Percentiles rank a stretch among this genome's conserved stretches.
These are phyloP conservation scores for Crithidia acanthocephali DNA, from an alignment of 208 protist genomes.

Conservation along the genomic window DNA sequence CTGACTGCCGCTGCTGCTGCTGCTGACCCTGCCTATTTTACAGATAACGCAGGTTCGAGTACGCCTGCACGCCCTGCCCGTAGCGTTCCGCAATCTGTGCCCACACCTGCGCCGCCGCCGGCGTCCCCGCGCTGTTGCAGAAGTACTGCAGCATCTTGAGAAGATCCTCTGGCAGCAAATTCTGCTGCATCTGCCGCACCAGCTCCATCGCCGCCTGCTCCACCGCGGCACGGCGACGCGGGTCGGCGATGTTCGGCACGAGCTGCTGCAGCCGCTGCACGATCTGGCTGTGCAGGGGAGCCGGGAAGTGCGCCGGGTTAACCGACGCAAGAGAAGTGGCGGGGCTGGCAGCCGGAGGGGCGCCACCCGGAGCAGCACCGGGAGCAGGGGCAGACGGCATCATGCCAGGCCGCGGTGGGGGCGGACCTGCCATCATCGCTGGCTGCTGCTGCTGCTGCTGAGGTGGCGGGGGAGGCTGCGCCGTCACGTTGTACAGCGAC, in stretches of 20 bases:
- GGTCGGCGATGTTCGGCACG: slow-evolving; percentile 44
- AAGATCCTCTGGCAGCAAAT: slow-evolving; percentile 48
- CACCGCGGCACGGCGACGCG: slow-evolving; percentile 45
- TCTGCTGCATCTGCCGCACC: slow-evolving; percentile 50
- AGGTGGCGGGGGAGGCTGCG: slow-evolving; percentile 8
- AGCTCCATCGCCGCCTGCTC: slow-evolving; percentile 62
- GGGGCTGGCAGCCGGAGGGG: not conserved
- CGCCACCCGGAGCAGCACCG: slow-evolving; percentile 2
- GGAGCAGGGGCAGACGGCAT: slow-evolving; percentile 8
- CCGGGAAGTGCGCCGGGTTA: slow-evolving; percentile 17
- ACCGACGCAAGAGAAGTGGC: slow-evolving; percentile 9
- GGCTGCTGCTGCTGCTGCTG: slow-evolving; percentile 7
- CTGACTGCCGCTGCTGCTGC: too few relatives aligned
- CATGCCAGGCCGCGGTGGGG: slow-evolving; percentile 15
- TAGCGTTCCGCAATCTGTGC: slow-evolving; percentile 43
- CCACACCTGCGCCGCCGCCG: slow-evolving; percentile 47
- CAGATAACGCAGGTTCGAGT: slow-evolving; percentile 65
- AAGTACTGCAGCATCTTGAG: slow-evolving; percentile 53
- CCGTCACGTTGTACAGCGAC: slow-evolving; percentile 35
- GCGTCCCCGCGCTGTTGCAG: slow-evolving; percentile 47
- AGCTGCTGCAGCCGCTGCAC: slow-evolving; percentile 45
- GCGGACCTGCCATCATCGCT: slow-evolving; percentile 8
- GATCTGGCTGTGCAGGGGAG: slow-evolving; percentile 28
- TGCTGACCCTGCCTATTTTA: too few relatives aligned
- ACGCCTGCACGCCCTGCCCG: slow-evolving; percentile 48